Base-by-base conservation (phyloP, 192 early-diverging fungal genomes). In the Chytriomyces hyalinus region DNA sequence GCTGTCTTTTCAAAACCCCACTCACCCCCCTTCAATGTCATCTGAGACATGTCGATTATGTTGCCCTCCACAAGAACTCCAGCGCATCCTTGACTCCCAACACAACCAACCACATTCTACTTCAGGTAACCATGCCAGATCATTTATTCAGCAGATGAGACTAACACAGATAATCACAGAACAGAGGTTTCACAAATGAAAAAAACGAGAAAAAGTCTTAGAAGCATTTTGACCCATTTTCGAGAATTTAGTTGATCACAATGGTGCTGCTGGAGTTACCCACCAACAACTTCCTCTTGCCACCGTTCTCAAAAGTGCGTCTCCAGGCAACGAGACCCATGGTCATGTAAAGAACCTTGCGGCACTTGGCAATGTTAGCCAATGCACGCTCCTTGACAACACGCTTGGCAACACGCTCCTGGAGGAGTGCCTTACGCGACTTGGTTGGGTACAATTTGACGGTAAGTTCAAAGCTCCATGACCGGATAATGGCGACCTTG, bases 401-500 rank as follows among this genome's bases (percentile, higher is more conserved):
- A 11, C 62, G 57, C 57, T 67, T 61, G 17, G n/a, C 72, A 49
- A 59, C 5, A n/a, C 78, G 57, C 60, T 49, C 51, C 44, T 75
- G 51, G 67, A 96, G 81, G 81, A 93, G 92, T 15, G 78, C 87
- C 53, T 84, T 85, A 74, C 92, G 89, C 15, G 80, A 70, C 53
- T 78, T 80, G 0, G 92, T 89, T 6, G 96, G 96, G 89, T 90
- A 93, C 66, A 96, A 78, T 65, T 80, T 92, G 61, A 94, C 95
- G 5, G 94, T 96, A 49, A 96, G 83, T 82, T 95, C 94, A 83
- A 95, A 98, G 67, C 85, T 92, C 96, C 96, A 98, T 67, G 79
- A 69, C 49, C 86, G 87, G 88, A 97, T 92, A 36, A 95, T 82
- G 70, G 85, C 81, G n/a, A 96, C 95, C 85, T 98, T 98, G 87